These are phyloP conservation scores for Asclepias syriaca DNA, from an alignment of 257 asterid genomes.

Conservation along the genomic window DNA sequence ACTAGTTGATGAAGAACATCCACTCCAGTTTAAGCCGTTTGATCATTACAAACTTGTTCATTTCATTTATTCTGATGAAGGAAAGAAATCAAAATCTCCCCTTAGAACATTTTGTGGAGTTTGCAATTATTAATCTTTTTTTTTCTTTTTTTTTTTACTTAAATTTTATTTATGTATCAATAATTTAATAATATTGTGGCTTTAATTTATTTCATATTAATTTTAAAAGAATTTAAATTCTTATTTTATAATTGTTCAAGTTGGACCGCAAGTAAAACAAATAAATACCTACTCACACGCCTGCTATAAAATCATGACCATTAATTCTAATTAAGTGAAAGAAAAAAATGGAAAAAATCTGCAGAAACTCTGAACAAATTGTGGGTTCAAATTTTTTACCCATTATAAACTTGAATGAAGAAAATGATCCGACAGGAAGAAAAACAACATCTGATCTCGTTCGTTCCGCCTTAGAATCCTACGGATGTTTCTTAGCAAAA, in stretches of 20 bases:
- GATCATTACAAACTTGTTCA: slow-evolving; percentile 46
- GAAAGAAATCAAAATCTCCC: not conserved
- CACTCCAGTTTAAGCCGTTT: slow-evolving; percentile 44
- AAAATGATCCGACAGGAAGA: slow-evolving; percentile 18
- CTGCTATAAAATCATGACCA: too few relatives aligned
- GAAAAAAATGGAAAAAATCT: not conserved
- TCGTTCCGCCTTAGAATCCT: slow-evolving; percentile 50
- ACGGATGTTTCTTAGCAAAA: slow-evolving; percentile 59
- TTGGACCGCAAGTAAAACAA: too few relatives aligned
- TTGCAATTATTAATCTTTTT: not conserved
- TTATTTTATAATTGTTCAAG: too few relatives aligned
- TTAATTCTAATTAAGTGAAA: too few relatives aligned
- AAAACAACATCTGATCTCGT: slow-evolving; percentile 34
- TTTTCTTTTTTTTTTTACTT: too few relatives aligned
- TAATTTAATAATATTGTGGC: too few relatives aligned
- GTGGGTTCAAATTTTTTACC: slow-evolving; percentile 47
- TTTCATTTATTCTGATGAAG: not conserved
- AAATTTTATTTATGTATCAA: too few relatives aligned
- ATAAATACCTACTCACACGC: too few relatives aligned
- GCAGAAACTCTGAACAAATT: too few relatives aligned
- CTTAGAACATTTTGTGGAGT: slow-evolving; percentile 6
- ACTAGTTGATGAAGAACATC: slow-evolving; percentile 53
- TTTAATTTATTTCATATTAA: too few relatives aligned
- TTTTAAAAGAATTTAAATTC: too few relatives aligned
- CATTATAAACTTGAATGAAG: slow-evolving; percentile 42